Evolutionary conservation across 2,329 filamentous ascomycete genomes (phyloP).

Genomic region (Salinomyces thailandicus): DNA sequence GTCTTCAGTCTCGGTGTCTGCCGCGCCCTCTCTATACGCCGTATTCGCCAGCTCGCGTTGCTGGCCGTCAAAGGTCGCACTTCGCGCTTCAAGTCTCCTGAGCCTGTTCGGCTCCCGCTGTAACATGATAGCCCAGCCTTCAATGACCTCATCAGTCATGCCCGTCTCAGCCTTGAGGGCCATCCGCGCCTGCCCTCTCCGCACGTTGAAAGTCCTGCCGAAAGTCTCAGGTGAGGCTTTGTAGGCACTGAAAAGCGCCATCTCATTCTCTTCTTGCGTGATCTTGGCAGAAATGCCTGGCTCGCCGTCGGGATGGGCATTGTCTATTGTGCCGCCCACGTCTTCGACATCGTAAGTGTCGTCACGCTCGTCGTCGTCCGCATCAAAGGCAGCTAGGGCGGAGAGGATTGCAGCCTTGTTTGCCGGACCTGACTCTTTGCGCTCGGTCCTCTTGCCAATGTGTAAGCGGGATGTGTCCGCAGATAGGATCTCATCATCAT

Average conservation of each 20-base stretch:
- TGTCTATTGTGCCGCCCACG: conserved; percentile 79
- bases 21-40: conserved; percentile 48
- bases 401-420: conserved; percentile 81
- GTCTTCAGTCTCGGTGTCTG: conserved; percentile 48
- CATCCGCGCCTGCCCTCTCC: conserved; percentile 51
- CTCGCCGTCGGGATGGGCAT: conserved; percentile 40
- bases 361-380: conserved; percentile 90
- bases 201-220: conserved; percentile 57
- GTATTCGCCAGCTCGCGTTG: conserved; percentile 58
- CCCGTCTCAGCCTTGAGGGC: conserved; percentile 64
- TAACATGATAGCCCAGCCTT: conserved; percentile 89
- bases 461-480: conserved; percentile 59
- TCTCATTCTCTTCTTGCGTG: conserved; percentile 46
- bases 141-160: conserved; percentile 87
- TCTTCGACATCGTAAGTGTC: conserved; percentile 93
- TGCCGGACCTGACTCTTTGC: conserved; percentile 47
- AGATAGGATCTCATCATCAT: conserved; percentile 64
- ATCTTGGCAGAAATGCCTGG: conserved; percentile 36
- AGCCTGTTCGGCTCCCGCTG: conserved; percentile 58
- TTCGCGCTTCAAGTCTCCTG: conserved; percentile 60
- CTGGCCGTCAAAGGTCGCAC: conserved; percentile 52
- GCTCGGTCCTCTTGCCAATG: conserved; percentile 54
- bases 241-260: conserved; percentile 62
- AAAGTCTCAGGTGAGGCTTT: conserved; percentile 56
- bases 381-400: conserved; percentile 79